A percentile compares a stretch with the other conserved stretches of the same genome.
Evolutionary conservation across 2,329 filamentous ascomycete genomes (phyloP).

Genomic region (Sodiomyces alkalinus): DNA sequence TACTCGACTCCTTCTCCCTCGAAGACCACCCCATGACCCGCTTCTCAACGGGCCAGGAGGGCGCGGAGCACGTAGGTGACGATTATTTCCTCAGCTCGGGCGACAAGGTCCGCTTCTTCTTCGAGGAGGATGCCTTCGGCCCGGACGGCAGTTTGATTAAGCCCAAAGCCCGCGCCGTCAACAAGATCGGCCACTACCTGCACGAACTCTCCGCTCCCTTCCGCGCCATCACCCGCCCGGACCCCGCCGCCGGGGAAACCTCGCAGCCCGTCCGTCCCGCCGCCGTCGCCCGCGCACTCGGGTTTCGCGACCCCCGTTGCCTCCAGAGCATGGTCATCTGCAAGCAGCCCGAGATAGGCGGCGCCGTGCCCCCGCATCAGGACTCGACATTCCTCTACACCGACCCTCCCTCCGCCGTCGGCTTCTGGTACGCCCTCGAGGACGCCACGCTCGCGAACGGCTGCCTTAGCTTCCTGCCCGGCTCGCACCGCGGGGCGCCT

Average conservation of each 20-base stretch:
- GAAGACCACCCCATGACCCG: constrained; percentile 79
- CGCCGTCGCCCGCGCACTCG: constrained; percentile 54
- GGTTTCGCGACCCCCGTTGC: constrained; percentile 59
- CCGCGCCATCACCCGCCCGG: constrained; percentile 31
- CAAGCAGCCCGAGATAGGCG: constrained; percentile 94
- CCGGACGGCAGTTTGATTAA: constrained; percentile 48
- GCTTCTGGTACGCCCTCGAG: constrained; percentile 96
- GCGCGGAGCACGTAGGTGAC: constrained; percentile 69
- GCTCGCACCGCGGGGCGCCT: constrained; percentile 61
- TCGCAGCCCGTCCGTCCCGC: constrained; percentile 25
- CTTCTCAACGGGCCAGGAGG: constrained; percentile 68
- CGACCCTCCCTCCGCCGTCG: constrained; percentile 72
- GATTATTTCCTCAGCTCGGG: constrained; percentile 84
- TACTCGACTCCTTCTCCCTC: constrained; percentile 67
- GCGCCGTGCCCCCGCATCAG: constrained; percentile 79
- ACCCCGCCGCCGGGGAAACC: constrained; percentile 12
- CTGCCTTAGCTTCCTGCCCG: constrained; percentile 72
- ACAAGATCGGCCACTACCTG: constrained; percentile 73
- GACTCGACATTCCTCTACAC: constrained; percentile 91
- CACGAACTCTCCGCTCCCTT: constrained; percentile 57
- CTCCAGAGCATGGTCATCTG: constrained; percentile 97
- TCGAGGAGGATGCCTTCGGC: constrained; percentile 85
- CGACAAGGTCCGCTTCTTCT: constrained; percentile 92
- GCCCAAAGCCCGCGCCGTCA: constrained; percentile 73
- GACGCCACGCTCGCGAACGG: constrained; percentile 79